A percentile compares a stretch with the other conserved stretches of the same genome.
These are phyloP conservation scores for Hypoxylon sp. DNA, from an alignment of 2,329 filamentous ascomycete species.

Conservation along the genomic window DNA sequence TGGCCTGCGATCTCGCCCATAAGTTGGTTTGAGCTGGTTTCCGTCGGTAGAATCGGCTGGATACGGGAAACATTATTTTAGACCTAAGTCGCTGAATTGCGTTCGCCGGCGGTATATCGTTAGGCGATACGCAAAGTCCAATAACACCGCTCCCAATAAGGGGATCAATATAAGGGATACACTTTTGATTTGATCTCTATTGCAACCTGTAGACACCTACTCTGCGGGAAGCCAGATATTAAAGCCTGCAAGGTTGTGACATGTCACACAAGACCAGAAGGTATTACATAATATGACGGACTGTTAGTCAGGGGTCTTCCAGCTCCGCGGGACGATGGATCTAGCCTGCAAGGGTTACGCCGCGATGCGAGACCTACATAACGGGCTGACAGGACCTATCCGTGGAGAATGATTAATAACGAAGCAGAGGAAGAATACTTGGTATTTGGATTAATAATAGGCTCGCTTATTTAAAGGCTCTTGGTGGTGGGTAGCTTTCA, in stretches of 20 bases:
- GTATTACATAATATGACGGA: too few relatives aligned
- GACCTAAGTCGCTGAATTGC: constrained; percentile 24
- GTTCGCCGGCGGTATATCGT: constrained; percentile 24
- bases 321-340: background rate
- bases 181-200: too few relatives aligned
- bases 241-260: too few relatives aligned
- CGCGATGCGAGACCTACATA: background rate
- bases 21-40: constrained; percentile 29
- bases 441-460: background rate
- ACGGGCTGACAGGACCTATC: too few relatives aligned
- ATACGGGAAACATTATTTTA: background rate
- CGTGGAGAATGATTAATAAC: background rate
- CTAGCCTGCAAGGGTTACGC: background rate
- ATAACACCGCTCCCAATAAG: constrained; percentile 14
- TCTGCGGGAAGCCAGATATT: too few relatives aligned
- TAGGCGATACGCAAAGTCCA: constrained; percentile 28
- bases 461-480: too few relatives aligned
- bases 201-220: too few relatives aligned
- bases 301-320: background rate
- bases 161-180: background rate
- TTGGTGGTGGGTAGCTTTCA: background rate
- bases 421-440: background rate
- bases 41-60: too few relatives aligned
- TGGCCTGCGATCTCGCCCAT: constrained; percentile 29
- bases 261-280: too few relatives aligned